Base-by-base conservation (phyloP, 2,329 filamentous ascomycete genomes). In the Chrysosporium keratinophilum region DNA sequence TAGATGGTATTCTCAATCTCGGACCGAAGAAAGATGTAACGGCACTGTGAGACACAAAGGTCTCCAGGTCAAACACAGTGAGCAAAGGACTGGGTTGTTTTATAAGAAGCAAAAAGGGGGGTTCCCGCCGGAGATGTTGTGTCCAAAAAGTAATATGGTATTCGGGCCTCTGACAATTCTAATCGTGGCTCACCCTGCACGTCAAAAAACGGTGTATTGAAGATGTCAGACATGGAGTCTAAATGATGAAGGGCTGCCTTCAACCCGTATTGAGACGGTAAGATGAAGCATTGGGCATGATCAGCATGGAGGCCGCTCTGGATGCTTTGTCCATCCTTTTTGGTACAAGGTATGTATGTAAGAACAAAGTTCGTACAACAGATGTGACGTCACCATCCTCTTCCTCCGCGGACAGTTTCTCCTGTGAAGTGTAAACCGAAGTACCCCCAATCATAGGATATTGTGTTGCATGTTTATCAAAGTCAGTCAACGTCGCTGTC, bases 331-430 rank as follows among this genome's bases (percentile, higher is more conserved):
- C 17, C n/a, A 40, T 49, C 34, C n/a, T n/a, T n/a, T 31, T 10
- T n/a, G 31, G 9, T 12, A 2, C 19, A 19, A 23, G 20, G 9
- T 10, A 17, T 17, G 10, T 12, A 35, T 48, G 45, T 49, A 17
- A 49, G 17, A 50, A 50, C 37, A 43, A 37, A 50, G 37, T 50
- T 50, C 39, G 48, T 50, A n/a, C 39, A 43, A 50, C 50, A 46
- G 34, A 33, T 20, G n/a, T 52, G 41, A 46, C 50, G 50, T 46
- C 50, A 52, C 17, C n/a, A 42, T 17, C 3, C 15, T 19, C 19
- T 11, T 39, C 41, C 42, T 52, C 50, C 50, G 50, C 50, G 50
- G 50, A 52, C 50, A 15, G 33, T 12, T 35, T 45, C 41, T 52
- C 42, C 35, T 46, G 33, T 12, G 17, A 34, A 11, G 33, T 34